These are phyloP conservation scores for Sanguinoderma infundibulare DNA, from an alignment of 1,284 basidiomycete species.

Conservation along the genomic window DNA sequence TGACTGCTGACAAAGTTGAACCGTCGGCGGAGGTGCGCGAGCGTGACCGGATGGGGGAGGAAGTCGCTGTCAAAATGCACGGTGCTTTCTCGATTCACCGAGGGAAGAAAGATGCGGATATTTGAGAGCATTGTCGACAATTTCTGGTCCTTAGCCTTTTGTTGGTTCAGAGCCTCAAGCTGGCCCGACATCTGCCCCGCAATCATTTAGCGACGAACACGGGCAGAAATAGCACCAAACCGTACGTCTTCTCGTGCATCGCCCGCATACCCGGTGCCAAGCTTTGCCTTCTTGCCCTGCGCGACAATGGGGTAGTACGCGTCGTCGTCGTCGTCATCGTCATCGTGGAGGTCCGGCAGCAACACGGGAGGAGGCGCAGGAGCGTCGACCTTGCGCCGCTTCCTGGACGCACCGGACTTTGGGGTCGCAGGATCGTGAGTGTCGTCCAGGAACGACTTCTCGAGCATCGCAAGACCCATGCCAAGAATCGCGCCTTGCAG, in stretches of 20 bases:
- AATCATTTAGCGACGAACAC: slow-evolving; percentile 11
- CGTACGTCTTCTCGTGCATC: slow-evolving; percentile 81
- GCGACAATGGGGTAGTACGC: slow-evolving; percentile 47
- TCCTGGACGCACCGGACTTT: slow-evolving; percentile 26
- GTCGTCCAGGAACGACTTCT: slow-evolving; percentile 69
- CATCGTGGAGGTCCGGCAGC: slow-evolving; percentile 38
- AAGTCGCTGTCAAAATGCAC: slow-evolving; percentile 79
- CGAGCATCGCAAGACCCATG: slow-evolving; percentile 81
- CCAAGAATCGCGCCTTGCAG: slow-evolving; percentile 88
- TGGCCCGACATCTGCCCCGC: slow-evolving; percentile 75
- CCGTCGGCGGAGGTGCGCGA: slow-evolving; percentile 86
- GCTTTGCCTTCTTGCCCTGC: slow-evolving; percentile 66
- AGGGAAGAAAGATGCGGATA: slow-evolving; percentile 81
- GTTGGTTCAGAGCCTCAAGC: slow-evolving; percentile 71
- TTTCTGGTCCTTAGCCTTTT: slow-evolving; percentile 71
- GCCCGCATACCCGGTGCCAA: slow-evolving; percentile 87
- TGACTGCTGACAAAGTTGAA: slow-evolving; percentile 87
- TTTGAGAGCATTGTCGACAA: slow-evolving; percentile 69
- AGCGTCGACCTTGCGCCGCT: slow-evolving; percentile 38
- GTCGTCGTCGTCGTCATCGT: slow-evolving; percentile 69
- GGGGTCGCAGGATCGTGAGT: slow-evolving; percentile 27
- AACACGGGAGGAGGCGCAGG: slow-evolving; percentile 24
- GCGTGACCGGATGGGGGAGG: slow-evolving; percentile 84
- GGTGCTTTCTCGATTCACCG: slow-evolving; percentile 71
- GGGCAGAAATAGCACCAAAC: slow-evolving; percentile 14